Conservation (phyloP, 2,329 filamentous ascomycete species). For the Alternaria infectoria region DNA sequence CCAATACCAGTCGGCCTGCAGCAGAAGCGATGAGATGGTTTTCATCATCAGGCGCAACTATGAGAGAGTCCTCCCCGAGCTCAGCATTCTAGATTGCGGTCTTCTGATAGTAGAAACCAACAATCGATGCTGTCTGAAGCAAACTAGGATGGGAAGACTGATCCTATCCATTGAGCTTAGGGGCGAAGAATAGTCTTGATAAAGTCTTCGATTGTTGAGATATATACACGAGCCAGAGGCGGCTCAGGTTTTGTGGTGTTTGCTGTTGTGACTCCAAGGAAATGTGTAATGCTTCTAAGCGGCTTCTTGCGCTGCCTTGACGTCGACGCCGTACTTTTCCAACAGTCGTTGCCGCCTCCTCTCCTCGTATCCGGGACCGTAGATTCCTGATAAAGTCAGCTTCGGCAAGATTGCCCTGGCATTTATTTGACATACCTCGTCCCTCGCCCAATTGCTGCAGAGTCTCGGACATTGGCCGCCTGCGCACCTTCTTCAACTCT, state of each 20-base stretch:
- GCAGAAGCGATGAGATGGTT: not conserved
- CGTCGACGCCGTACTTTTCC: constrained; percentile 86
- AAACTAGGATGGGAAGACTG: too few relatives aligned
- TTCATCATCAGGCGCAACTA: not conserved
- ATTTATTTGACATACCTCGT: constrained; percentile 66
- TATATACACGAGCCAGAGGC: constrained; percentile 25
- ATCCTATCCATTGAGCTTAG: too few relatives aligned
- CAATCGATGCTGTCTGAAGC: too few relatives aligned
- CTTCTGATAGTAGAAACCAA: too few relatives aligned
- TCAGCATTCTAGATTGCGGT: too few relatives aligned
- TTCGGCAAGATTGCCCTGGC: not conserved
- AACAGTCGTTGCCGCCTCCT: constrained; percentile 80
- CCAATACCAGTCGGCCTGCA: not conserved
- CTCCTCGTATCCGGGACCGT: constrained; percentile 82
- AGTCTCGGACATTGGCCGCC: constrained; percentile 79
- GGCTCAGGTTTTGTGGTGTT: constrained; percentile 17
- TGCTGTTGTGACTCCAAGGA: constrained; percentile 27
- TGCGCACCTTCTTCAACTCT: constrained; percentile 72
- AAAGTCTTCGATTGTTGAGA: constrained; percentile 7
- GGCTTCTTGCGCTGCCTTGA: constrained; percentile 52
- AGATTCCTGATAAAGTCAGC: constrained; percentile 67
- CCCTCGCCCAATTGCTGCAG: constrained; percentile 84
- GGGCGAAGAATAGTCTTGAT: too few relatives aligned
- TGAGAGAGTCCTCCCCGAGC: not conserved
- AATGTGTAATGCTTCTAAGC: constrained; percentile 18